phyloP scores from a whole-genome alignment of 371 early-diverging fungal genomes.

The Syncephalis fuscata region DNA sequence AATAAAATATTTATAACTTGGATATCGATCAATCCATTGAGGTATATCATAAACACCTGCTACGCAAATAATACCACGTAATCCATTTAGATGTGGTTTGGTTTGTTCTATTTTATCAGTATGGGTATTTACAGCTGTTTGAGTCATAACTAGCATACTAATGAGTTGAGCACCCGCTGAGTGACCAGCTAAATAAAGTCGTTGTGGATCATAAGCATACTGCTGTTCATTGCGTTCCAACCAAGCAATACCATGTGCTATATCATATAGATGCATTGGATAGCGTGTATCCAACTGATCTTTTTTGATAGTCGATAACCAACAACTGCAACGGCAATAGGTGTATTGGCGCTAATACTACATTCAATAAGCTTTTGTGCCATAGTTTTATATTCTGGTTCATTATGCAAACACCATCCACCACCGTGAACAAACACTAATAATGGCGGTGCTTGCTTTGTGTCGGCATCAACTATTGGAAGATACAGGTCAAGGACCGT shows the following conservation, averaged over 20 bases:
- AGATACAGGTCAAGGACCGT: no score
- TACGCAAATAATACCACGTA: constrained; percentile 41
- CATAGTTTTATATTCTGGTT: constrained; percentile 21
- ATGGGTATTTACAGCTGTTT: constrained; percentile 14
- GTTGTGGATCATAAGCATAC: constrained; percentile 18
- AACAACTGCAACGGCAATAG: no score
- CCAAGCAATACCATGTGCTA: constrained; percentile 24
- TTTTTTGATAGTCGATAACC: no score
- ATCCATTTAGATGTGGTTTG: constrained; percentile 12
- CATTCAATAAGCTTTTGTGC: constrained; percentile 32
- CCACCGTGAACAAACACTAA: constrained; percentile 66
- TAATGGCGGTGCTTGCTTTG: constrained; percentile 18
- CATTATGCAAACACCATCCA: constrained; percentile 67
- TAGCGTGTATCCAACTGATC: no score
- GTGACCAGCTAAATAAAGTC: constrained; percentile 52
- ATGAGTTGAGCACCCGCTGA: constrained; percentile 71
- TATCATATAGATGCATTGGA: constrained; percentile 20
- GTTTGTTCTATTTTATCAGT: constrained; percentile 4
- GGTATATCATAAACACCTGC: constrained; percentile 72
- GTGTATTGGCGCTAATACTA: no score
- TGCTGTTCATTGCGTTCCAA: constrained; percentile 11
- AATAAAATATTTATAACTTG: constrained; percentile 43
- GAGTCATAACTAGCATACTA: constrained; percentile 32
- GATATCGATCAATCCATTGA: constrained; percentile 32
- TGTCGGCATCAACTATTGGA: neutral